A percentile compares a stretch with the other conserved stretches of the same genome.
Evolutionary conservation across 106 monocot species (phyloP).

Genomic region (Dactylorhiza incarnata): DNA sequence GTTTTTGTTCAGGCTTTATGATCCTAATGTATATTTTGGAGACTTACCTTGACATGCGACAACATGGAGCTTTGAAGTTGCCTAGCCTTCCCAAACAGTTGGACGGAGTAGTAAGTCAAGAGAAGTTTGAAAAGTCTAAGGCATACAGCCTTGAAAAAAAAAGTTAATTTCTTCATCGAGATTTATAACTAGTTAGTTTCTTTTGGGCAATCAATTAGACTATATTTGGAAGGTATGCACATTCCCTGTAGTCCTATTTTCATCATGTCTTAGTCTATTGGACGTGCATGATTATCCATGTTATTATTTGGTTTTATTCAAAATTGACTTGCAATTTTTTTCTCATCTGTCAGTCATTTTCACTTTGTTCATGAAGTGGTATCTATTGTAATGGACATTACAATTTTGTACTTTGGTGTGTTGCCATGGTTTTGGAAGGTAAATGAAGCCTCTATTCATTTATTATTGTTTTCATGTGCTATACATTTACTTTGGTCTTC

Average conservation of each 20-base stretch:
- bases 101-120: slow-evolving; percentile 65
- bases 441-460: slow-evolving; percentile 3
- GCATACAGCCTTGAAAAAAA: slow-evolving; percentile 94
- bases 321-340: too few species aligned
- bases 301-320: too few species aligned
- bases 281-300: too few species aligned
- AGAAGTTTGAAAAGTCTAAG: slow-evolving; percentile 81
- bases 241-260: too few species aligned
- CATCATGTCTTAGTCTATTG: too few species aligned
- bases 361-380: too few species aligned
- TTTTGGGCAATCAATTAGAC: too few species aligned
- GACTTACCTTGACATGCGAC: slow-evolving; percentile 85
- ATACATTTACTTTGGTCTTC: slow-evolving; percentile 4
- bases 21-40: slow-evolving; percentile 82
- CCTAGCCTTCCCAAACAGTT: slow-evolving; percentile 69
- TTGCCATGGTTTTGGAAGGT: slow-evolving; percentile 97
- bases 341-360: too few species aligned
- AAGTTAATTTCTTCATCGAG: slow-evolving; percentile 37
- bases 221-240: too few species aligned
- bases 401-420: slow-evolving; percentile 53
- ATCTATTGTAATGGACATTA: too few species aligned
- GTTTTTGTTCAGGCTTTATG: slow-evolving; percentile 74
- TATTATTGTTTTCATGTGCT: not conserved
- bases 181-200: too few species aligned
- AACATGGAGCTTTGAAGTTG: slow-evolving; percentile 73